phyloP scores from a whole-genome alignment of 108 stramenopile species.

The Fragilariopsis cylindrus region DNA sequence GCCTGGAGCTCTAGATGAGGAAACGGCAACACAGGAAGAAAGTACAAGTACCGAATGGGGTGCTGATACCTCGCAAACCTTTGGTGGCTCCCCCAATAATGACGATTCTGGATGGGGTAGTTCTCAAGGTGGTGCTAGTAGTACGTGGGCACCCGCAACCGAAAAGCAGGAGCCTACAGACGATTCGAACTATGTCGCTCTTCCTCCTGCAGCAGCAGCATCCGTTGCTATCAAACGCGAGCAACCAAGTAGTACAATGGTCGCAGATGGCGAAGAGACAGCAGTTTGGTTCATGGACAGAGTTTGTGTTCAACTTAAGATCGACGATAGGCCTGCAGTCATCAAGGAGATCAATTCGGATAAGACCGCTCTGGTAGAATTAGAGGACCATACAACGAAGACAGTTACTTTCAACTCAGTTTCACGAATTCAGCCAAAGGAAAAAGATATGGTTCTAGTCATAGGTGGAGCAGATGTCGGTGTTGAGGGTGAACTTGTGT shows the following conservation, averaged over 20 bases:
- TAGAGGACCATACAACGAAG: conserved; percentile 66
- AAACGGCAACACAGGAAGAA: conserved; percentile 22
- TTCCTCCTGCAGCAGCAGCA: background rate
- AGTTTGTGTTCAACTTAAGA: conserved; percentile 81
- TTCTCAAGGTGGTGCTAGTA: conserved; percentile 30
- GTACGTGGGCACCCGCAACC: conserved; percentile 56
- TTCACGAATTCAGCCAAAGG: conserved; percentile 73
- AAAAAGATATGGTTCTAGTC: conserved; percentile 89
- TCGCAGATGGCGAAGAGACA: conserved; percentile 64
- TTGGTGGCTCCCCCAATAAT: conserved; percentile 42
- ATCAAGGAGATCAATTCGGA: conserved; percentile 86
- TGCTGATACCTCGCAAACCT: conserved; percentile 25
- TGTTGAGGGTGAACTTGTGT: conserved; percentile 87
- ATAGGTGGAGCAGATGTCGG: conserved; percentile 89
- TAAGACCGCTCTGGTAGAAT: conserved; percentile 67
- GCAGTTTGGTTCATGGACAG: conserved; percentile 93
- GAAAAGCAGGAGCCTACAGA: conserved; percentile 37
- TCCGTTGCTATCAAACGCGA: conserved; percentile 40
- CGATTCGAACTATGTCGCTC: background rate
- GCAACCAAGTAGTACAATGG: conserved; percentile 32
- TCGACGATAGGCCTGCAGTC: conserved; percentile 53
- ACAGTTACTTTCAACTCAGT: conserved; percentile 68
- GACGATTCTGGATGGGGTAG: conserved; percentile 62
- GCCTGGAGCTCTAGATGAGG: conserved; percentile 66
- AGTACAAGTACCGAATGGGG: conserved; percentile 47